These are phyloP conservation scores for Leccinum broughii DNA, from an alignment of 768 basidiomycete genomes.

Conservation along the genomic window DNA sequence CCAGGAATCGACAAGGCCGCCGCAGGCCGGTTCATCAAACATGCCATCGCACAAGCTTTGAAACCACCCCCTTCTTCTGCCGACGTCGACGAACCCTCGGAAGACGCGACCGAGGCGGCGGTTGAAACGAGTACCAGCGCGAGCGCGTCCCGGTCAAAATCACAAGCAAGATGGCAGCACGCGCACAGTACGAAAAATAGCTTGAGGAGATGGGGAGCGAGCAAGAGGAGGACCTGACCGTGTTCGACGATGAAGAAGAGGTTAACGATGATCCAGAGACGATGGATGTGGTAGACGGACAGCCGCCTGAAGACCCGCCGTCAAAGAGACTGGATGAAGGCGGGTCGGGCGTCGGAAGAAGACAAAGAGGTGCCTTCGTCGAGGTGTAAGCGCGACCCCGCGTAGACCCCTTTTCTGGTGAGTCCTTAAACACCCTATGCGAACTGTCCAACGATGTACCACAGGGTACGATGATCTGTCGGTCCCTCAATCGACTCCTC, in stretches of 20 bases:
- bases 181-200: too few species aligned
- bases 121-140: conserved; percentile 14
- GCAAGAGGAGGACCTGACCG: conserved; percentile 37
- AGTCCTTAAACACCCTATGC: neutral
- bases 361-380: conserved; percentile 13
- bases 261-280: conserved; percentile 7
- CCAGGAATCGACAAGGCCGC: too few species aligned
- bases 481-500: neutral
- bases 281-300: conserved; percentile 9
- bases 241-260: conserved; percentile 35
- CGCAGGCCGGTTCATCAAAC: conserved; percentile 80
- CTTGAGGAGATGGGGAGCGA: too few species aligned
- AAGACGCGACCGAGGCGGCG: neutral
- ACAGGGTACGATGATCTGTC: too few species aligned
- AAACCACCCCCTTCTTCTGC: conserved; percentile 21
- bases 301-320: too few species aligned
- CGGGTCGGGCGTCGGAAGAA: conserved; percentile 35
- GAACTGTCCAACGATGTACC: neutral
- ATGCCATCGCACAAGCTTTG: conserved; percentile 70
- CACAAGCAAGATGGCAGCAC: conserved; percentile 42
- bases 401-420: conserved; percentile 71
- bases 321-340: conserved; percentile 29
- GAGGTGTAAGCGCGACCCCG: conserved; percentile 52
- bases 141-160: conserved; percentile 48
- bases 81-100: conserved; percentile 31